Conservation (phyloP, 2,329 filamentous ascomycete species). For the Colletotrichum cereale region DNA sequence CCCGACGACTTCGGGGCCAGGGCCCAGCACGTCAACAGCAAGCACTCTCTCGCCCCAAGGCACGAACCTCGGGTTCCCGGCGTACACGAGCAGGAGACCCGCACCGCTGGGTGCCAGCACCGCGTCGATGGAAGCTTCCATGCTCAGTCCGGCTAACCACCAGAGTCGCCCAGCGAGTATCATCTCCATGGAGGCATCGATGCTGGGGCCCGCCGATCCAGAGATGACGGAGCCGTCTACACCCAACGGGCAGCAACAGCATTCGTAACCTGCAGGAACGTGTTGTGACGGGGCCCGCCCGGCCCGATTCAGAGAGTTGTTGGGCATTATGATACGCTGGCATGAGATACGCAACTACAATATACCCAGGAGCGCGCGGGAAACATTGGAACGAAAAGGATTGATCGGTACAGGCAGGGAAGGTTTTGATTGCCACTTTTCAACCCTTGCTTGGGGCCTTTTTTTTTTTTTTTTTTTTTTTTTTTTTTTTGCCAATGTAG, state of each 20-base stretch:
- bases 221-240: slow-evolving; percentile 21
- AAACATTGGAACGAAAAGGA: slow-evolving; percentile 29
- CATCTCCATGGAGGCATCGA: slow-evolving; percentile 39
- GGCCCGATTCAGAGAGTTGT: neutral
- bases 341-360: slow-evolving; percentile 39
- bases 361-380: slow-evolving; percentile 39
- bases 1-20: slow-evolving; percentile 10
- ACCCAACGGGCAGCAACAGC: slow-evolving; percentile 27
- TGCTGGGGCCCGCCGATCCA: slow-evolving; percentile 28
- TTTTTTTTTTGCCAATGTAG: slow-evolving; percentile 17
- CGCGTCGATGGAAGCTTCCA: slow-evolving; percentile 39
- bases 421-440: slow-evolving; percentile 16
- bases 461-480: neutral
- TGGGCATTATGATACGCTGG: slow-evolving; percentile 25
- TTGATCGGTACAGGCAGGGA: slow-evolving; percentile 27
- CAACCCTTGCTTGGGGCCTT: slow-evolving; percentile 1
- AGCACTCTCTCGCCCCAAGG: slow-evolving; percentile 38
- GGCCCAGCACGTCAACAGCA: slow-evolving; percentile 26
- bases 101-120: slow-evolving; percentile 39
- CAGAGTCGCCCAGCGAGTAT: slow-evolving; percentile 32
- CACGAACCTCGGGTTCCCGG: slow-evolving; percentile 35
- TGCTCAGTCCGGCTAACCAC: slow-evolving; percentile 34
- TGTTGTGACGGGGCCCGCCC: no score
- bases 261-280: slow-evolving; percentile 9
- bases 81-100: slow-evolving; percentile 32